Evolutionary conservation across 2,329 filamentous ascomycete genomes (phyloP), one percentile per base, ranked within the genome.

Genomic region (Penicillium hesseltinei): DNA sequence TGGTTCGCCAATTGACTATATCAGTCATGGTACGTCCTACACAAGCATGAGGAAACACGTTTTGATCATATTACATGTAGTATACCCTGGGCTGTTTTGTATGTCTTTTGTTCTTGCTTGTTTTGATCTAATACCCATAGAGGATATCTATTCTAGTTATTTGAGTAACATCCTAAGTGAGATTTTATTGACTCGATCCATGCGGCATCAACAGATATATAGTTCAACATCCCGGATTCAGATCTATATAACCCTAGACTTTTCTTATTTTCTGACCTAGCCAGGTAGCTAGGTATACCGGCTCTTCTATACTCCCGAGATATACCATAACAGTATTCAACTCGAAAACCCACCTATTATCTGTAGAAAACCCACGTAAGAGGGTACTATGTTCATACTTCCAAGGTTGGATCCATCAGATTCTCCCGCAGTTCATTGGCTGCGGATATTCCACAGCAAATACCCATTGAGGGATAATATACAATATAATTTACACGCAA

Each of bases 241-340:
- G 2, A 10, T 23, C 11, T 23, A 33, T 46, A 23, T 2, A 48
- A 2, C 2, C 9, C 9, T 23, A 0, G 11, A 33, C 2, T n/a
- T 13, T 47, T n/a, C 8, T 23, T 23, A 3, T 6, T 17, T 17
- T 11, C 44, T 2, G 4, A 23, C 8, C 5, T 46, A 33, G 5
- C 4, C 1, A 21, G 1, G 0, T 46, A 33, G 5, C 2, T 5
- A 10, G 1, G 0, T 11, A 47, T 15, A 4, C 5, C 17, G 2
- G 9, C 15, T 11, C 23, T n/a, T 35, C 13, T 35, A 23, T 23
- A 11, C 7, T 2, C 6, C 29, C 6, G 10, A 17, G 7, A 2
- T 21, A 33, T 4, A 33, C 4, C 0, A 33, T 5, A 10, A 47
- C 13, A 17, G 17, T 19, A 23, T 8, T n/a, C 5, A 33, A 1